Percentiles rank a stretch among this genome's conserved stretches.
Conservation (phyloP, 768 basidiomycete genomes). For the Trametes cinnabarina region DNA sequence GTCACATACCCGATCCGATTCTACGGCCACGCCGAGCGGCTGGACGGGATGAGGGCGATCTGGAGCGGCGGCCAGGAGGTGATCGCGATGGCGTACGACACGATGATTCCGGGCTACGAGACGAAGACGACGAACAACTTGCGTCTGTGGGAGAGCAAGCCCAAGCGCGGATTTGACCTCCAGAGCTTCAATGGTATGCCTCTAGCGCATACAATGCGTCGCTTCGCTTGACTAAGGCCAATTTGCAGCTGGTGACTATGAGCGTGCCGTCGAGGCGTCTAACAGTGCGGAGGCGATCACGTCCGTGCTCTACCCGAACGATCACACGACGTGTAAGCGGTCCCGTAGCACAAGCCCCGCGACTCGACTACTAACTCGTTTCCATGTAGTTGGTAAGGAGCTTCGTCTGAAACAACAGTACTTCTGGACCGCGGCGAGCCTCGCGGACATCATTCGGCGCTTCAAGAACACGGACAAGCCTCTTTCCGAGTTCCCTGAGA, state of each 20-base stretch:
- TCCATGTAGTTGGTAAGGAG: conserved; percentile 70
- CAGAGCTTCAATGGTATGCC: conserved; percentile 86
- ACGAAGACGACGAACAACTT: conserved; percentile 91
- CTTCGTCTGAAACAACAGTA: conserved; percentile 95
- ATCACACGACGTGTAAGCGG: conserved; percentile 58
- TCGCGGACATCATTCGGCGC: conserved; percentile 86
- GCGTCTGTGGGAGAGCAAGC: conserved; percentile 79
- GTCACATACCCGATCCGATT: conserved; percentile 85
- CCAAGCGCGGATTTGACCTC: conserved; percentile 89
- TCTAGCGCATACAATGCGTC: conserved; percentile 13
- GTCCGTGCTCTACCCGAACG: conserved; percentile 93
- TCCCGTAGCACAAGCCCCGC: neutral
- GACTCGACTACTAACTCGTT: neutral
- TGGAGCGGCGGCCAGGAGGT: conserved; percentile 95
- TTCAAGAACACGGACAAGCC: conserved; percentile 89
- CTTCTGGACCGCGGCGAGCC: conserved; percentile 88
- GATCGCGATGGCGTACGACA: conserved; percentile 89
- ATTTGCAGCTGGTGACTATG: conserved; percentile 82
- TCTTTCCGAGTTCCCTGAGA: conserved; percentile 79
- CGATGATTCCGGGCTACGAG: conserved; percentile 87
- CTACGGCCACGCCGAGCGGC: conserved; percentile 77
- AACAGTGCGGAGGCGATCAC: conserved; percentile 94
- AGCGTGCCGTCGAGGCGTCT: conserved; percentile 80
- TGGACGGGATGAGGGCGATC: conserved; percentile 56
- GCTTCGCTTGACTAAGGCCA: neutral